phyloP scores from a whole-genome alignment of 1,284 basidiomycete species.

The Trametes sp. region DNA sequence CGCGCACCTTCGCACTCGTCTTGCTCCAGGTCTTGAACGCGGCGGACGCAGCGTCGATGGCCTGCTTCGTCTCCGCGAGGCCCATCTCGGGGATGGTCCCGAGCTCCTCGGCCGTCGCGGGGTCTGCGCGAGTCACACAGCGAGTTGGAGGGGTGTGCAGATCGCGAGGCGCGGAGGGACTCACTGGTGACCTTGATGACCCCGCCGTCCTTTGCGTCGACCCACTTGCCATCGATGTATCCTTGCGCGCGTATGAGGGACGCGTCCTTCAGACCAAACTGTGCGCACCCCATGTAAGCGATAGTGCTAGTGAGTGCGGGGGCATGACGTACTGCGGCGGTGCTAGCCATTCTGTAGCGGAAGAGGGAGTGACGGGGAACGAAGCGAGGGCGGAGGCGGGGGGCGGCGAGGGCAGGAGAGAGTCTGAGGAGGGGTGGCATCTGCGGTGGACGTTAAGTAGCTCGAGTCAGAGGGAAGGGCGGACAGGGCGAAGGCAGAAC shows the following conservation, averaged over 20 bases:
- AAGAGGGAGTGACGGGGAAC: constrained; percentile 25
- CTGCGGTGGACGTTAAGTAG: constrained; percentile 7
- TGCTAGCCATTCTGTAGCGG: constrained; percentile 40
- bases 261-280: constrained; percentile 82
- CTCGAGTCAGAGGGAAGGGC: not conserved
- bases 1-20: constrained; percentile 79
- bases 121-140: constrained; percentile 69
- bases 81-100: constrained; percentile 90
- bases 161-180: constrained; percentile 37
- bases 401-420: constrained; percentile 12
- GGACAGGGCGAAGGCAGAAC: too few relatives aligned
- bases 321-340: constrained; percentile 24
- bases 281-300: too few relatives aligned
- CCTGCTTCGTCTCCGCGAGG: constrained; percentile 79
- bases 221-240: constrained; percentile 85
- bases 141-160: not conserved
- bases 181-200: constrained; percentile 80
- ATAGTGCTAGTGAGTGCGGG: too few relatives aligned
- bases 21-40: constrained; percentile 86
- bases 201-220: constrained; percentile 75
- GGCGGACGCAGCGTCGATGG: constrained; percentile 78
- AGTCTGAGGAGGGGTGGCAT: constrained; percentile 4
- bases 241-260: constrained; percentile 79
- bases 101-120: constrained; percentile 81
- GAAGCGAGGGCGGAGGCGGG: constrained; percentile 17